Percentiles rank a stretch among this genome's conserved stretches.
phyloP scores from a whole-genome alignment of 345 rosid species.

The Acer yangbiense region DNA sequence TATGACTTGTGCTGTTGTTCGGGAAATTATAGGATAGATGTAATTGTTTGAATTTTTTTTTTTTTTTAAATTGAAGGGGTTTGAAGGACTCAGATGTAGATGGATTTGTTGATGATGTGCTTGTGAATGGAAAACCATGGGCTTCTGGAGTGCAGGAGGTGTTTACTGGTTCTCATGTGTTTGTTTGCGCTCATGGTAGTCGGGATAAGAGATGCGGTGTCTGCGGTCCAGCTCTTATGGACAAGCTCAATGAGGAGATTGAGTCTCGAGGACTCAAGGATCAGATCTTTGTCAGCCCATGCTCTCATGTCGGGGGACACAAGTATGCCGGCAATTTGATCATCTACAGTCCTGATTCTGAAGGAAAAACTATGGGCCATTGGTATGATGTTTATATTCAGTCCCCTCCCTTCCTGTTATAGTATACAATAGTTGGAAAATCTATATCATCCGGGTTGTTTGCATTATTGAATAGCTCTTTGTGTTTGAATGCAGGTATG shows the following conservation, averaged over 20 bases:
- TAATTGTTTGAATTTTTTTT: not conserved
- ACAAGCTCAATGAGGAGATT: conserved; percentile 69
- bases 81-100: conserved; percentile 65
- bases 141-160: conserved; percentile 57
- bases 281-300: conserved; percentile 62
- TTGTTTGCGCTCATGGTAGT: conserved; percentile 91
- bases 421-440: not conserved
- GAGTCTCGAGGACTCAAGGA: conserved; percentile 60
- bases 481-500: conserved; percentile 63
- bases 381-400: conserved; percentile 49
- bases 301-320: conserved; percentile 96
- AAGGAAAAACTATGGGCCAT: conserved; percentile 68
- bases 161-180: conserved; percentile 68
- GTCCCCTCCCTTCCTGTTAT: not conserved
- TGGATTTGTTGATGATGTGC: conserved; percentile 83
- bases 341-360: conserved; percentile 62
- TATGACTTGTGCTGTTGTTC: too few species aligned
- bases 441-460: conserved; percentile 12
- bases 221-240: conserved; percentile 88
- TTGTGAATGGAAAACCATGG: conserved; percentile 83
- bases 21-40: too few species aligned
- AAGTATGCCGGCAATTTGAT: conserved; percentile 98
- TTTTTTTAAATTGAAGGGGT: conserved; percentile 44
- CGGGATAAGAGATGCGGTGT: conserved; percentile 96
- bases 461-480: conserved; percentile 1